phyloP scores from a whole-genome alignment of 2,329 filamentous ascomycete species.

The Akanthomyces lecanii region DNA sequence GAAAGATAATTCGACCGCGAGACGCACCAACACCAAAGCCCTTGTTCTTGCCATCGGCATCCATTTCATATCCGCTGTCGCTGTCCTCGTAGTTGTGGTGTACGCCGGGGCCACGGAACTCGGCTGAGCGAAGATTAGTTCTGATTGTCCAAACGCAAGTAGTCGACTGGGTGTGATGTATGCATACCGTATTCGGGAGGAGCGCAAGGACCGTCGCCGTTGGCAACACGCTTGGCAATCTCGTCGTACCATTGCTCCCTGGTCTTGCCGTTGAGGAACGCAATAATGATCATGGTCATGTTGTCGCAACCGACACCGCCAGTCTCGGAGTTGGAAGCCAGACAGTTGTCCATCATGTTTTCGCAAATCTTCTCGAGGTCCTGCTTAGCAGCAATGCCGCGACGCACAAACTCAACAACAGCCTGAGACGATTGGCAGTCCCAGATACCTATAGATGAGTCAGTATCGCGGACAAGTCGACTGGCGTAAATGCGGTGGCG shows the following conservation, averaged over 20 bases:
- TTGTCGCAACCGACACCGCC: slow-evolving; percentile 98
- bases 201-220: slow-evolving; percentile 95
- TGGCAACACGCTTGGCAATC: slow-evolving; percentile 88
- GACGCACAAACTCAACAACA: slow-evolving; percentile 92
- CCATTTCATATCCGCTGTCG: slow-evolving; percentile 71
- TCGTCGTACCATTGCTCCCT: slow-evolving; percentile 99
- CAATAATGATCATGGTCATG: slow-evolving; percentile 96
- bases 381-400: slow-evolving; percentile 95
- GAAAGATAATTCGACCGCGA: slow-evolving; percentile 83
- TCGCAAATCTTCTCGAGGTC: slow-evolving; percentile 93
- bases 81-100: slow-evolving; percentile 81
- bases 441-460: slow-evolving; percentile 75
- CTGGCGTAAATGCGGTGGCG: background rate
- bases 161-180: slow-evolving; percentile 33
- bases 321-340: slow-evolving; percentile 96
- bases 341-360: slow-evolving; percentile 99
- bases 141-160: slow-evolving; percentile 30
- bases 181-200: slow-evolving; percentile 97
- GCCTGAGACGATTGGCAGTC: slow-evolving; percentile 98
- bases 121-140: slow-evolving; percentile 50
- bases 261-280: slow-evolving; percentile 81
- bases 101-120: slow-evolving; percentile 78
- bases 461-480: background rate
- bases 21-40: slow-evolving; percentile 65
- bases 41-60: slow-evolving; percentile 61